Conservation (phyloP, 2,329 filamentous ascomycete genomes). For the Mycosphaerella arachidis region DNA sequence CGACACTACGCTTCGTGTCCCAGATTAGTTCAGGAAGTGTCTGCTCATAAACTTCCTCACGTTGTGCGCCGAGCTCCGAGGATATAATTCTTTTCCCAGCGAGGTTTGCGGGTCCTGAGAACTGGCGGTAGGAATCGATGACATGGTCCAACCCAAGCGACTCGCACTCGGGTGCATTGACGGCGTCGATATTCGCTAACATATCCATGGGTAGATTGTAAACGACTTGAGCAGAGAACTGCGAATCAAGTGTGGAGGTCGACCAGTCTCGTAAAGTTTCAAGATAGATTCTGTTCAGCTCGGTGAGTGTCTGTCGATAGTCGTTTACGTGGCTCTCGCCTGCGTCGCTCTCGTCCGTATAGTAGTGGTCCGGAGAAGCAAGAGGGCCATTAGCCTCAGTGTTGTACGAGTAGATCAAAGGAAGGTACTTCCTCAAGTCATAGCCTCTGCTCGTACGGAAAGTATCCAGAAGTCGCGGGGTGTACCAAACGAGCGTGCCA, state of each 20-base stretch:
- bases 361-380: constrained; percentile 21
- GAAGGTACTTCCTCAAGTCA: constrained; percentile 29
- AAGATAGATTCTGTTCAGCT: constrained; percentile 32
- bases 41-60: constrained; percentile 26
- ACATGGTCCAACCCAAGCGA: constrained; percentile 32
- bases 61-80: constrained; percentile 33
- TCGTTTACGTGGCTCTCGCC: constrained; percentile 27
- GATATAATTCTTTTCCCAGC: constrained; percentile 31
- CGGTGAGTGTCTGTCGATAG: constrained; percentile 29
- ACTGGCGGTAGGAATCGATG: constrained; percentile 35
- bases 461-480: constrained; percentile 20
- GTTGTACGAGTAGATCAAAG: constrained; percentile 28
- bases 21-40: constrained; percentile 33
- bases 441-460: constrained; percentile 30
- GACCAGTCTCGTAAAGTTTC: constrained; percentile 27
- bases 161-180: constrained; percentile 35
- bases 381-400: constrained; percentile 19
- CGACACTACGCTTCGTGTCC: constrained; percentile 38
- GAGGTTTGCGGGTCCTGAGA: constrained; percentile 32
- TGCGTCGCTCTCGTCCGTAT: constrained; percentile 22
- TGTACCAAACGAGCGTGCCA: constrained; percentile 25
- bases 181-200: constrained; percentile 28
- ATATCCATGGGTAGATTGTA: constrained; percentile 37
- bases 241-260: constrained; percentile 19
- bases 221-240: constrained; percentile 31